These are phyloP conservation scores for Mycogone perniciosa DNA, from an alignment of 2,329 filamentous ascomycete genomes.

Conservation along the genomic window DNA sequence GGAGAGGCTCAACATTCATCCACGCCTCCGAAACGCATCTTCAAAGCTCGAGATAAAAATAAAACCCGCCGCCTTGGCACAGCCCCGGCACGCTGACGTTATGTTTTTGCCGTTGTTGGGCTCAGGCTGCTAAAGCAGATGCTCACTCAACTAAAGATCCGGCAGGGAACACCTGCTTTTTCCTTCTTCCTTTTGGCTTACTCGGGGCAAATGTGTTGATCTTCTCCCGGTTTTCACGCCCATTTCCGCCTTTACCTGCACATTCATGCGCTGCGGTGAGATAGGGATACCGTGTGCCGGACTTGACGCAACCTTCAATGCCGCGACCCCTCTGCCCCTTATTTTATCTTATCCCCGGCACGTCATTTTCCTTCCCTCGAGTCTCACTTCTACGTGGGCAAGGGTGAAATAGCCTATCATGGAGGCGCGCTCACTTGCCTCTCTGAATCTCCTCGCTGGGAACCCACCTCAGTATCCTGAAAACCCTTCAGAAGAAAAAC, in stretches of 20 bases:
- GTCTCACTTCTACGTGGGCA: neutral
- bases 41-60: constrained; percentile 4
- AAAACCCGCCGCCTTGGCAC: constrained; percentile 6
- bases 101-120: neutral
- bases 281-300: no score
- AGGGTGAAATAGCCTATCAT: constrained; percentile 30
- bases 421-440: constrained; percentile 77
- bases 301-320: no score
- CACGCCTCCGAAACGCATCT: neutral
- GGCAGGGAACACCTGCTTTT: neutral
- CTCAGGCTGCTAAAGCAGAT: neutral
- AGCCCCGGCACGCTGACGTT: constrained; percentile 13
- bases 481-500: constrained; percentile 62
- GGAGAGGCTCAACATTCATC: neutral
- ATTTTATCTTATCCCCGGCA: neutral
- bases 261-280: no score
- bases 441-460: constrained; percentile 71
- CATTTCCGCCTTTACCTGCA: no score
- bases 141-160: neutral
- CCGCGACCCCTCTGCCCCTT: no score
- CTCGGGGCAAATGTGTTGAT: neutral
- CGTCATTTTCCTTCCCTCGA: neutral
- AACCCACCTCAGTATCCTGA: constrained; percentile 83
- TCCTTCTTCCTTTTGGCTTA: neutral
- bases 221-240: neutral